Evolutionary conservation across 768 basidiomycete genomes (phyloP).

Genomic region (Mycena metata): DNA sequence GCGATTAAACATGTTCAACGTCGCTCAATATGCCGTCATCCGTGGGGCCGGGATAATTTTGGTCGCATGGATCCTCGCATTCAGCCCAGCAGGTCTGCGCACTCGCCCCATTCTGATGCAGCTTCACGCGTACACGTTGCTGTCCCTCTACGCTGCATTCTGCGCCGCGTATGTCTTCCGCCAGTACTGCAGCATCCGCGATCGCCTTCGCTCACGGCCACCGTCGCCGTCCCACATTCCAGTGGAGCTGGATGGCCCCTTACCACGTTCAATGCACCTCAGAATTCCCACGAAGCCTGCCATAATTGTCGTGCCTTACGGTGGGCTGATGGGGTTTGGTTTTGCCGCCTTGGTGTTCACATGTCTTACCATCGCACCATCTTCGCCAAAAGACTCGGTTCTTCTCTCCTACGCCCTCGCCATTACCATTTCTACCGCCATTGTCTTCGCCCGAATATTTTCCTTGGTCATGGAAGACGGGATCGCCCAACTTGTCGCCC

Average conservation of each 20-base stretch:
- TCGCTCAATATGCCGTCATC: conserved; percentile 32
- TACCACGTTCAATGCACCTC: conserved; percentile 33
- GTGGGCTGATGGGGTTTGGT: conserved; percentile 36
- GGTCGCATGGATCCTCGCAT: conserved; percentile 26
- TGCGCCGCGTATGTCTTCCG: conserved; percentile 34
- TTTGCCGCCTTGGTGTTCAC: conserved; percentile 36
- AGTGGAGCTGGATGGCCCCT: conserved; percentile 29
- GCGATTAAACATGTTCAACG: conserved; percentile 34
- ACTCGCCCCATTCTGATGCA: conserved; percentile 28
- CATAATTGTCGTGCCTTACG: conserved; percentile 38
- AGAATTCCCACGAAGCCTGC: conserved; percentile 25
- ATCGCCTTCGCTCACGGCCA: conserved; percentile 24
- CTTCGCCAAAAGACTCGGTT: conserved; percentile 14
- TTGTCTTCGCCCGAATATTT: conserved; percentile 36
- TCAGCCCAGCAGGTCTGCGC: conserved; percentile 27
- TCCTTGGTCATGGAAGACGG: conserved; percentile 39
- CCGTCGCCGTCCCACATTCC: conserved; percentile 33
- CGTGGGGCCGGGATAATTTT: conserved; percentile 25
- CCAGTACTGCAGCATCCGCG: conserved; percentile 27
- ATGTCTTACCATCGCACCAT: conserved; percentile 33
- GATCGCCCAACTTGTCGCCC: conserved; percentile 16
- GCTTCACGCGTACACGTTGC: conserved; percentile 22
- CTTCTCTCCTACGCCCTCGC: conserved; percentile 27
- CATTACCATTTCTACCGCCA: conserved; percentile 32
- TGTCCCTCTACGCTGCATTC: conserved; percentile 31